Conservation (phyloP, 2,329 filamentous ascomycete genomes). For the Sclerotinia borealis region DNA sequence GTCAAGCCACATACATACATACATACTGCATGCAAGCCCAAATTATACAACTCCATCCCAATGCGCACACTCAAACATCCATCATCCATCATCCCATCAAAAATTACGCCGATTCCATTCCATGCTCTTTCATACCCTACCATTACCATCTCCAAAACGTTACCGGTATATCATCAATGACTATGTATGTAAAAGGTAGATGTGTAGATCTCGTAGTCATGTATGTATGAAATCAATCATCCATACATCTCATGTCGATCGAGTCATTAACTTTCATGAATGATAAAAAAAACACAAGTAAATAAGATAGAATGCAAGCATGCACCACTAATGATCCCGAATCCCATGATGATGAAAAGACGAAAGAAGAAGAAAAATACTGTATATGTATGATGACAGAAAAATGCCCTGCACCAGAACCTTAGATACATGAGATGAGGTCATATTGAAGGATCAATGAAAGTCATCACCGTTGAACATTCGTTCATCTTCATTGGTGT, state of each 20-base stretch:
- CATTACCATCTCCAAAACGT: no score
- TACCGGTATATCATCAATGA: no score
- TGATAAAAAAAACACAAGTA: not conserved
- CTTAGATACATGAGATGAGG: slow-evolving; percentile 10
- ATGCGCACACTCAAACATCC: no score
- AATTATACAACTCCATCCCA: no score
- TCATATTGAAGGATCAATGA: slow-evolving; percentile 46
- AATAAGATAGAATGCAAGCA: not conserved
- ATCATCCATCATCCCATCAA: no score
- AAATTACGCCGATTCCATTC: no score
- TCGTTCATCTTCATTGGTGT: slow-evolving; percentile 49
- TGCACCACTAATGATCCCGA: not conserved
- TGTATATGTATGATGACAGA: not conserved
- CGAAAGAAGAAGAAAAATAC: not conserved
- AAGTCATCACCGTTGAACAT: slow-evolving; percentile 59
- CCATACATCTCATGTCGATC: not conserved
- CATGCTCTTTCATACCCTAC: no score
- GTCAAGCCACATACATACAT: no score
- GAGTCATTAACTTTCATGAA: not conserved
- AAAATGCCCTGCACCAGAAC: not conserved
- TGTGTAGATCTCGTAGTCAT: not conserved
- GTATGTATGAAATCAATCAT: not conserved
- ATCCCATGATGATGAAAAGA: not conserved
- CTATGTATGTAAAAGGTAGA: no score
- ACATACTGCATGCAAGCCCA: no score